Evolutionary conservation across 345 rosid genomes (phyloP).

Genomic region (Camelina sativa): DNA sequence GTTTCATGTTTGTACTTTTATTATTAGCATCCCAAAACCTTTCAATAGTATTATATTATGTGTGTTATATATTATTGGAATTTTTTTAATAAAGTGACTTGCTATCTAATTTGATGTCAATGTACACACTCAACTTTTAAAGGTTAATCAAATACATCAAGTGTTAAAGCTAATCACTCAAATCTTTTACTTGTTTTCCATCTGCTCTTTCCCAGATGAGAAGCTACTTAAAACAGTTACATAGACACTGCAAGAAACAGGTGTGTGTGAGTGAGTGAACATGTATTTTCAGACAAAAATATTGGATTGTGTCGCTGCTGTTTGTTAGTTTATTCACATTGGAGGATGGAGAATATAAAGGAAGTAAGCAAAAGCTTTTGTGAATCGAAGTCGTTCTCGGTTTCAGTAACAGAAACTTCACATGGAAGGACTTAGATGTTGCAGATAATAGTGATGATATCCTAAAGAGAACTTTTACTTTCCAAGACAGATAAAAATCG

Average conservation of each 20-base stretch:
- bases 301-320: neutral
- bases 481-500: slow-evolving; percentile 1
- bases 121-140: neutral
- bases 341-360: neutral
- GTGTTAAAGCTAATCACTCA: neutral
- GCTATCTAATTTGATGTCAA: neutral
- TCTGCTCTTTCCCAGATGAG: neutral
- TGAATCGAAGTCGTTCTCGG: slow-evolving; percentile 9
- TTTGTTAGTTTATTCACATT: neutral
- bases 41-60: neutral
- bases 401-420: slow-evolving; percentile 26
- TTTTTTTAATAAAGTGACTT: too few species aligned
- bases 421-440: slow-evolving; percentile 13
- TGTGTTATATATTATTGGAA: neutral
- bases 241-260: neutral
- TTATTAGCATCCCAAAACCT: neutral
- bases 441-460: slow-evolving; percentile 2
- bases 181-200: neutral
- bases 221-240: neutral
- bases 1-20: slow-evolving; percentile 16
- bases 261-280: neutral
- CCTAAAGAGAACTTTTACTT: slow-evolving; percentile 9
- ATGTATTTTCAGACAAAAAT: slow-evolving; percentile 4
- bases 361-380: neutral
- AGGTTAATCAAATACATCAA: neutral